A percentile compares a stretch with the other conserved stretches of the same genome.
phyloP scores from a whole-genome alignment of 768 basidiomycete species.

The Chlorophyllum brunneum region DNA sequence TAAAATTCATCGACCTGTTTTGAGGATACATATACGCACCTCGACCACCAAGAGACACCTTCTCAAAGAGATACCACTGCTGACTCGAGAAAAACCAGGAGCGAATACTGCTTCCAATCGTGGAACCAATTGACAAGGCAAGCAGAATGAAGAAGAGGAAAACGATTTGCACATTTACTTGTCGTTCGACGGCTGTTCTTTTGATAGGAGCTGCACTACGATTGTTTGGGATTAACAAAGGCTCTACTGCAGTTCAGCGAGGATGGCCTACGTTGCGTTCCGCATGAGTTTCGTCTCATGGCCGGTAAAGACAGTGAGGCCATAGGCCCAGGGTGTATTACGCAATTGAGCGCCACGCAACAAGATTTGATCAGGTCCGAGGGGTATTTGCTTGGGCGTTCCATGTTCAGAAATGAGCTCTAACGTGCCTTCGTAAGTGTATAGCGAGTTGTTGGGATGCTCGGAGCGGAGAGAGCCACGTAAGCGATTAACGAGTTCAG shows the following conservation, averaged over 20 bases:
- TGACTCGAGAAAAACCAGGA: slow-evolving; percentile 83
- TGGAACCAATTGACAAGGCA: slow-evolving; percentile 84
- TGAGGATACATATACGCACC: slow-evolving; percentile 38
- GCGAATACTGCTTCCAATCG: slow-evolving; percentile 88
- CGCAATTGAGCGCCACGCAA: slow-evolving; percentile 92
- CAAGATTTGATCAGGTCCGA: slow-evolving; percentile 93
- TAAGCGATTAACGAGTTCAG: slow-evolving; percentile 65
- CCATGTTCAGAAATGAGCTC: slow-evolving; percentile 56
- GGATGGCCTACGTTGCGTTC: slow-evolving; percentile 87
- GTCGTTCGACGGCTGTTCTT: slow-evolving; percentile 90
- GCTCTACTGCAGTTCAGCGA: neutral
- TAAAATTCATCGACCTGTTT: slow-evolving; percentile 9
- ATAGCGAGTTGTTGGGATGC: slow-evolving; percentile 95
- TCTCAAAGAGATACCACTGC: slow-evolving; percentile 88
- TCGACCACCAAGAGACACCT: slow-evolving; percentile 54
- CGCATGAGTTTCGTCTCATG: slow-evolving; percentile 99
- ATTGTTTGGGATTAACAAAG: neutral
- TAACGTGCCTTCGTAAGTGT: slow-evolving; percentile 88
- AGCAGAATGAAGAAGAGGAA: slow-evolving; percentile 90
- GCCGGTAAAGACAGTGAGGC: slow-evolving; percentile 89
- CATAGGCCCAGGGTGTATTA: slow-evolving; percentile 97
- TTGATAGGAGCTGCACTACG: slow-evolving; percentile 92
- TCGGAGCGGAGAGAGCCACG: slow-evolving; percentile 88
- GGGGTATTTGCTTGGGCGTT: slow-evolving; percentile 74
- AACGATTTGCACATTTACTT: slow-evolving; percentile 95